phyloP scores from a whole-genome alignment of 2,329 filamentous ascomycete genomes.

The Rhynchosporium graminicola region DNA sequence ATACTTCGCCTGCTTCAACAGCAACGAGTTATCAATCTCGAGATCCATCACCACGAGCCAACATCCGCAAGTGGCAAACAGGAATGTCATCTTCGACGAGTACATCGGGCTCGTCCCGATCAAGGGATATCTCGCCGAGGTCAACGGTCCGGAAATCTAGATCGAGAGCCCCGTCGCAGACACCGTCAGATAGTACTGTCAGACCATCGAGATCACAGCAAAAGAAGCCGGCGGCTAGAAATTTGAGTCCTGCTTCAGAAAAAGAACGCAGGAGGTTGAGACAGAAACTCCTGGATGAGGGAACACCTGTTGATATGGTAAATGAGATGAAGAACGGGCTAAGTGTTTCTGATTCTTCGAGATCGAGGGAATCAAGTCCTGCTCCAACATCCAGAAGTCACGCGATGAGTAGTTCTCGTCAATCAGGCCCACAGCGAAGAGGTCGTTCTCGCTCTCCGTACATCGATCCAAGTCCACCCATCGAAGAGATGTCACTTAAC shows the following conservation, averaged over 20 bases:
- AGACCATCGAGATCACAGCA: not conserved
- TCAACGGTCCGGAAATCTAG: not conserved
- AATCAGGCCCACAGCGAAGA: not conserved
- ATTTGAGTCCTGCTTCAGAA: not conserved
- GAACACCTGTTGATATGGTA: not conserved
- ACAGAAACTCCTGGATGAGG: not conserved
- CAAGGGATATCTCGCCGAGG: not conserved
- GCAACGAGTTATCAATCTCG: not conserved
- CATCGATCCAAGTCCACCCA: not conserved
- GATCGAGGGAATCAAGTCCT: not conserved
- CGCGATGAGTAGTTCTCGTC: not conserved
- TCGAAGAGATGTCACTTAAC: not conserved
- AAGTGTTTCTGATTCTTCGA: not conserved
- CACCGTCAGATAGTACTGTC: not conserved
- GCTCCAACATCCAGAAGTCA: not conserved
- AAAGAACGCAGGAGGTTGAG: not conserved
- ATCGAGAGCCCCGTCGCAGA: not conserved
- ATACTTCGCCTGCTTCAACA: not conserved
- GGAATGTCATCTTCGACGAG: not conserved
- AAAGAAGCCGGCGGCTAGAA: not conserved
- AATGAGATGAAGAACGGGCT: not conserved
- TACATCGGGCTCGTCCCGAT: not conserved
- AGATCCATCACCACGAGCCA: not conserved
- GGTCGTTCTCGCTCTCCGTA: not conserved
- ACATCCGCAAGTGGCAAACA: not conserved